Base-by-base conservation (phyloP, 495 filamentous ascomycete genomes). In the Cercophora scortea region DNA sequence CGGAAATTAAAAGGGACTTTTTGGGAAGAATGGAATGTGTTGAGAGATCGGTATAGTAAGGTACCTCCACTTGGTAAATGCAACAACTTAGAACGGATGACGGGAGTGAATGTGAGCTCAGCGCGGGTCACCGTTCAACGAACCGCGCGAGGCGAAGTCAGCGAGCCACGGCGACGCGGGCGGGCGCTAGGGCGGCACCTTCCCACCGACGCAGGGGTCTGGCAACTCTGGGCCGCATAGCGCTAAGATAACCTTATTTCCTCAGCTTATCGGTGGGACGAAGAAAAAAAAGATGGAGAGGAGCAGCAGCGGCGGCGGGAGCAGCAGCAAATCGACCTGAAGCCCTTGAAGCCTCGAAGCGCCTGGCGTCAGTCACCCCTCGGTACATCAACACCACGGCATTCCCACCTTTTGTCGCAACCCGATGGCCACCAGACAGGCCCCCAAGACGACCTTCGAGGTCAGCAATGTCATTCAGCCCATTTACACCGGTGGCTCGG, bases 401-500 rank as follows among this genome's bases (percentile, higher is more conserved):
- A 52, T 45, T 45, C 36, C 2, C 25, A n/a, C 39, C 41, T 42
- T 34, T 42, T 15, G 45, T 47, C 45, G 34, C 12, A 33, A 35
- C 11, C 13, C 8, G 51, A 81, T 81, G 78, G 77, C 78, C 32
- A 74, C 62, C 38, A 71, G 72, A 68, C 61, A 69, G 33, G 61
- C 75, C 15, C 66, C 74, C 50, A 77, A 88, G 75, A 96, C 90
- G 19, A 94, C 94, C 40, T 99, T 95, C 65, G 86, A 91, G 66
- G 79, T 85, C 49, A 75, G 74, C 55, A 81, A 84, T 53, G 83
- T 86, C 19, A 89, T 99, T 42, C 88, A 90, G 59, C 94, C 93
- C 36, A 90, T 96, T 42, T 96, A 92, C 67, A 94, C 91, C 32
- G 92, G 93, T 51, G 93, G 93, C 45, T 84, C 84, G 61, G 86